Evolutionary conservation across 345 rosid genomes (phyloP), one percentile per base, ranked within the genome.

Genomic region (Melastoma malabathricum): DNA sequence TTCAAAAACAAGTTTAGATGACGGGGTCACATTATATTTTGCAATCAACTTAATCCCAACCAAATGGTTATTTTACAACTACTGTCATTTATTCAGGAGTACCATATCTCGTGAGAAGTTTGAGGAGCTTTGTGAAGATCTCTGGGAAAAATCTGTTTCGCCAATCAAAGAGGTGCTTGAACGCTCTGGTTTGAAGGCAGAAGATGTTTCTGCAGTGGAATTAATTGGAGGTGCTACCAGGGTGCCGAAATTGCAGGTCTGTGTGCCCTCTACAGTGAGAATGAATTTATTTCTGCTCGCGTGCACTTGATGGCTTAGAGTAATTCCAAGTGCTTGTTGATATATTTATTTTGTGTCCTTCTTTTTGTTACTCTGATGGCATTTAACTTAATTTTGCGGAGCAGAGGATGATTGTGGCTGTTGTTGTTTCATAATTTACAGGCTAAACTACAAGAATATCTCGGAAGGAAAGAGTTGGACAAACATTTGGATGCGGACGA

Each of bases 401-500:
- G 41, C 54, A 19, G 55, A 45, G 46, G 54, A 38, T 38, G 59
- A 41, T 18, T 23, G 15, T 14, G 23, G 39, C 34, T 46, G 18
- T 25, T 13, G 38, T 9, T 43, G 41, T 17, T 45, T 61, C 15
- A 18, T 49, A 50, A 54, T 15, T 71, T 18, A 64, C 83, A 93
- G 99, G 88, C 77, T 64, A 88, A 70, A 64, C 73, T 93, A 65
- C 99, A 79, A 70, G 99, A 93, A 68, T 88, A 71, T 74, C 79
- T 93, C 53, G 95, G 92, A 60, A 85, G 83, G 72, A 83, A 72
- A 66, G 94, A 79, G 51, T 74, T 93, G 64, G 99, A 78, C 79
- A 93, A 72, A 65, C 99, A 93, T 81, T 73, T 93, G 54, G 99
- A 93, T 79, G 95, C 99, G 57, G 99, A 93, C 74, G 99, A 93